A percentile compares a stretch with the other conserved stretches of the same genome.
phyloP scores from a whole-genome alignment of 1,139 yeast species.

The Sugiyamaella sp. region DNA sequence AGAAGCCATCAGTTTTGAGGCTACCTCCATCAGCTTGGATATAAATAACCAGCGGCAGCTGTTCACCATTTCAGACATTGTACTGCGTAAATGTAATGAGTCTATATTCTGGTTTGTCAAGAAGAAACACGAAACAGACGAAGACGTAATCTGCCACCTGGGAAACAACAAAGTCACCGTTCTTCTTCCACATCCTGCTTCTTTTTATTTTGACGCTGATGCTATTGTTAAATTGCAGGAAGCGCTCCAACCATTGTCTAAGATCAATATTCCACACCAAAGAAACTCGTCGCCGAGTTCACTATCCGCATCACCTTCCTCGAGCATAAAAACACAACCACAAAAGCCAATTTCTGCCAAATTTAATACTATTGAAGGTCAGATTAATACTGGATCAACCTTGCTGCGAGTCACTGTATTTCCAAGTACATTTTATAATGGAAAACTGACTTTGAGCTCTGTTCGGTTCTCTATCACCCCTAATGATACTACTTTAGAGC shows the following conservation, averaged over 20 bases:
- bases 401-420: conserved; percentile 24
- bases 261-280: neutral
- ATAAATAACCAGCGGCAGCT: conserved; percentile 3
- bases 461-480: conserved; percentile 1
- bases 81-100: neutral
- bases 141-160: conserved; percentile 22
- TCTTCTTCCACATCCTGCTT: conserved; percentile 31
- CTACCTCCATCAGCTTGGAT: conserved; percentile 1
- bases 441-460: conserved; percentile 15
- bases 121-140: conserved; percentile 19
- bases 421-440: conserved; percentile 31
- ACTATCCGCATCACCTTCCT: neutral
- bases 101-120: conserved; percentile 8
- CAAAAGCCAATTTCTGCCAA: conserved; percentile 10
- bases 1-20: neutral
- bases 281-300: too few species aligned
- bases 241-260: conserved; percentile 22
- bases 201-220: conserved; percentile 21
- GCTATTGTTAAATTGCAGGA: conserved; percentile 14
- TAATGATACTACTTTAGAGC: neutral
- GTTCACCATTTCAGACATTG: conserved; percentile 5
- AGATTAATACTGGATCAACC: conserved; percentile 23
- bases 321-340: neutral
- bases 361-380: conserved; percentile 27
- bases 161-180: conserved; percentile 19